Evolutionary conservation across 305 asterid genomes (phyloP).

Genomic region (Euphrasia arctica): DNA sequence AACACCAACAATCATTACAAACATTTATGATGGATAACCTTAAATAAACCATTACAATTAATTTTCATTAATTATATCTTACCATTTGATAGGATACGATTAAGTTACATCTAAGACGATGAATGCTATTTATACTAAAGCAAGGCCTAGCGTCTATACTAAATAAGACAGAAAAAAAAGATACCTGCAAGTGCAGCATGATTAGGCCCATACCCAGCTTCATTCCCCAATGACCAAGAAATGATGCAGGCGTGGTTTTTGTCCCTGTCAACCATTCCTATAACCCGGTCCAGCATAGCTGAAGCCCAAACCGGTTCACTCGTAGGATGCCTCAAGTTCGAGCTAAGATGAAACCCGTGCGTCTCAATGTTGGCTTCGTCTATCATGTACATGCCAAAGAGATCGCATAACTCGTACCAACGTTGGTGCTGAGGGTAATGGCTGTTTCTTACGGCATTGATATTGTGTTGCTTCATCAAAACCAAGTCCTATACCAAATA

Average conservation of each 20-base stretch:
- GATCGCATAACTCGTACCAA: slow-evolving; percentile 97
- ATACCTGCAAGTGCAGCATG: slow-evolving; percentile 94
- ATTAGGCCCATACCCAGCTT: slow-evolving; percentile 92
- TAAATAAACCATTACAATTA: not conserved
- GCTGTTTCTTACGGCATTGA: slow-evolving; percentile 95
- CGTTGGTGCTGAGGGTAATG: slow-evolving; percentile 97
- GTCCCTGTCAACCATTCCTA: slow-evolving; percentile 98
- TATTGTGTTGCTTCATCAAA: slow-evolving; percentile 88
- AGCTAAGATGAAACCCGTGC: slow-evolving; percentile 82
- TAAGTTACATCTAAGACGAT: slow-evolving; percentile 6
- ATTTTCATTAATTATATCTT: not conserved
- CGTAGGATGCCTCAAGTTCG: slow-evolving; percentile 74
- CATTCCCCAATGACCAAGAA: slow-evolving; percentile 97
- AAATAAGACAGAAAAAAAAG: slow-evolving; percentile 17
- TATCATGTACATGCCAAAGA: slow-evolving; percentile 98
- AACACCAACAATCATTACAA: slow-evolving; percentile 3
- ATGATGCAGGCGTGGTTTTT: slow-evolving; percentile 93
- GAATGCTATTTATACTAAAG: slow-evolving; percentile 14
- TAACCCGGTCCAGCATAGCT: slow-evolving; percentile 88
- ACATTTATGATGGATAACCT: slow-evolving; percentile 1
- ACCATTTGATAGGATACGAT: slow-evolving; percentile 1
- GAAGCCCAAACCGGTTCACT: slow-evolving; percentile 80
- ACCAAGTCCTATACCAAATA: slow-evolving; percentile 69
- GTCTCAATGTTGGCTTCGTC: slow-evolving; percentile 99
- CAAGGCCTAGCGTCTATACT: not conserved